Conservation (phyloP, 371 early-diverging fungal genomes). For the Mortierella sp. region DNA sequence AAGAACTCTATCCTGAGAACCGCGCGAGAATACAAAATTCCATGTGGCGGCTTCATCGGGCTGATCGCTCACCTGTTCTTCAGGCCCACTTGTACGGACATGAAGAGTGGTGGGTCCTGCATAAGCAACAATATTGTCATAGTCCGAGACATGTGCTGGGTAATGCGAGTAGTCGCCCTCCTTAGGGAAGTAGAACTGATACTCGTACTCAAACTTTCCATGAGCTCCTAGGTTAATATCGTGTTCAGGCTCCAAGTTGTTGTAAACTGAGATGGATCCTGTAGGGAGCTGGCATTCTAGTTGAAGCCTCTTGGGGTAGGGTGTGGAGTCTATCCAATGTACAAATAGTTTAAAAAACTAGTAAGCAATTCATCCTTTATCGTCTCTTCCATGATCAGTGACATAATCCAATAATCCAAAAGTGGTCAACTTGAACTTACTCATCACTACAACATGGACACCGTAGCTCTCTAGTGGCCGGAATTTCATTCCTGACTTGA, state of each 20-base stretch:
- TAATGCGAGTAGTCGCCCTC: constrained; percentile 57
- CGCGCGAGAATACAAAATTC: constrained; percentile 24
- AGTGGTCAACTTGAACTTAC: constrained; percentile 14
- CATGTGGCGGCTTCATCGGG: constrained; percentile 27
- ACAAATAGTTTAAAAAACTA: background rate
- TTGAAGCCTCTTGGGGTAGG: constrained; percentile 42
- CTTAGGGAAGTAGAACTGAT: constrained; percentile 64
- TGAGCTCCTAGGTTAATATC: constrained; percentile 28
- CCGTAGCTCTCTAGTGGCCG: constrained; percentile 37
- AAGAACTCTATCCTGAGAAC: constrained; percentile 29
- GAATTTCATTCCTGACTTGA: constrained; percentile 20
- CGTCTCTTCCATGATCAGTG: background rate
- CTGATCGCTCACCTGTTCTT: constrained; percentile 2
- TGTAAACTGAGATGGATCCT: constrained; percentile 27
- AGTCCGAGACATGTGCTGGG: constrained; percentile 56
- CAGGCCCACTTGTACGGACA: constrained; percentile 15
- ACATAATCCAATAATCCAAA: too few species aligned
- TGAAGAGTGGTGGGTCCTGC: constrained; percentile 23
- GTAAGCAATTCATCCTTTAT: background rate
- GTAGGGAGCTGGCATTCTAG: constrained; percentile 41
- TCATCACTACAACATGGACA: constrained; percentile 44
- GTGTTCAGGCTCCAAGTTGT: constrained; percentile 20
- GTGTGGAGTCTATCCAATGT: constrained; percentile 31
- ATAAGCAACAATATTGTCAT: constrained; percentile 43
- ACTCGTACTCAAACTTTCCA: constrained; percentile 42